Percentiles rank a stretch among this genome's conserved stretches.
Evolutionary conservation across 176 grass and related monocot genomes (phyloP).

Genomic region (Juncus inflexus): DNA sequence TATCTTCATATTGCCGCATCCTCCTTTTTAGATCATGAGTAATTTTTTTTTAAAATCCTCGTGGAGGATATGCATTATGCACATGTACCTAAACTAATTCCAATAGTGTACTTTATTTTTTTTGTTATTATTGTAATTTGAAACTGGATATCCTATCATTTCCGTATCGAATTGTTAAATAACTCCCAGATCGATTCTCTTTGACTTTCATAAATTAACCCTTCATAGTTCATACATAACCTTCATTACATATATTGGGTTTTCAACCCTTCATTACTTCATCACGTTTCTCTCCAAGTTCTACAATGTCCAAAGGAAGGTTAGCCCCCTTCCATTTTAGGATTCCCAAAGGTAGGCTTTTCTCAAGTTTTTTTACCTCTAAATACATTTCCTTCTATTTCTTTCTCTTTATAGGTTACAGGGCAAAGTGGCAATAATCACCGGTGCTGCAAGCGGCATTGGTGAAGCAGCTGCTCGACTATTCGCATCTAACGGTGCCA

Average conservation of each 20-base stretch:
- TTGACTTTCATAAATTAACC: conserved; percentile 22
- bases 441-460: conserved; percentile 81
- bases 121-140: too few relatives aligned
- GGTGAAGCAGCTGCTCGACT: conserved; percentile 61
- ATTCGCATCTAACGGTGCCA: conserved; percentile 63
- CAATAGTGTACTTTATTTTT: too few relatives aligned
- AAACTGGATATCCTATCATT: too few relatives aligned
- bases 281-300: background rate
- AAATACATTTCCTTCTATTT: background rate
- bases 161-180: too few relatives aligned
- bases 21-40: too few relatives aligned
- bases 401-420: conserved; percentile 42
- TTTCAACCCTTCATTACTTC: too few relatives aligned
- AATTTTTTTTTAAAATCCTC: too few relatives aligned
- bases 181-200: background rate
- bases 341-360: background rate
- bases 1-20: too few relatives aligned
- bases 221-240: background rate
- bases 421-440: conserved; percentile 77
- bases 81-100: too few relatives aligned
- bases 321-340: background rate
- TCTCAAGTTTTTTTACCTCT: background rate
- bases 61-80: too few relatives aligned
- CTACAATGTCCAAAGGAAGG: conserved; percentile 17
- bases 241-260: too few relatives aligned